These are phyloP conservation scores for Syncephalastrum contaminatum DNA, from an alignment of 371 early-diverging fungal genomes.

Conservation along the genomic window DNA sequence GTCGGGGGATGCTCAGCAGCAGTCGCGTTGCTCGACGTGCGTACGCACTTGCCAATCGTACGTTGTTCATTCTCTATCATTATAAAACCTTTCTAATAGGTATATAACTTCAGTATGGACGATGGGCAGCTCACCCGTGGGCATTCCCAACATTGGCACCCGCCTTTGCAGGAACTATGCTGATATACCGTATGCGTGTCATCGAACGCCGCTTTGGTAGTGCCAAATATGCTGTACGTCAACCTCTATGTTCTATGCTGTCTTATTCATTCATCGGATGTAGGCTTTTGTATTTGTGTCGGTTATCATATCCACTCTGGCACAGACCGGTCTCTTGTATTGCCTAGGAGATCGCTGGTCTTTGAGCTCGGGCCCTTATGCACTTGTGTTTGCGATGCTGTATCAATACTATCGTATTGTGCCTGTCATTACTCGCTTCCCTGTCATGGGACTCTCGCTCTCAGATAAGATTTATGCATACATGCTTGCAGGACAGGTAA, in stretches of 20 bases:
- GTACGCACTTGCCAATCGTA: not conserved
- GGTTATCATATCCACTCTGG: constrained; percentile 48
- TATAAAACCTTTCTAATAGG: not conserved
- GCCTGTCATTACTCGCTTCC: constrained; percentile 62
- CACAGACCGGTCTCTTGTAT: constrained; percentile 53
- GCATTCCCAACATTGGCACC: constrained; percentile 58
- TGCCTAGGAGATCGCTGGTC: not conserved
- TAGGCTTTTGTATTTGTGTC: constrained; percentile 66
- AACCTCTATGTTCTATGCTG: not conserved
- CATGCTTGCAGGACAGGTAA: constrained; percentile 60
- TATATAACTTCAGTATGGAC: no score
- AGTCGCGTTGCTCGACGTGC: constrained; percentile 44
- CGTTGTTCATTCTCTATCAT: constrained; percentile 19
- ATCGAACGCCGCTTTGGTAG: constrained; percentile 76
- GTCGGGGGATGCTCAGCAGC: constrained; percentile 59
- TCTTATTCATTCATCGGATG: not conserved
- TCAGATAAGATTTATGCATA: constrained; percentile 67
- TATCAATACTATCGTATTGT: constrained; percentile 61
- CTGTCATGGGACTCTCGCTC: constrained; percentile 60
- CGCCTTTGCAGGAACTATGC: constrained; percentile 60
- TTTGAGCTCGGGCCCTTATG: constrained; percentile 37
- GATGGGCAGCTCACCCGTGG: constrained; percentile 22
- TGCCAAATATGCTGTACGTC: constrained; percentile 62
- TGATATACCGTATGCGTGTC: constrained; percentile 67
- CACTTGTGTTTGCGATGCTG: constrained; percentile 59